A percentile compares a stretch with the other conserved stretches of the same genome.
Conservation (phyloP, 2,329 filamentous ascomycete species). For the Ceratocystis cacaofunesta region DNA sequence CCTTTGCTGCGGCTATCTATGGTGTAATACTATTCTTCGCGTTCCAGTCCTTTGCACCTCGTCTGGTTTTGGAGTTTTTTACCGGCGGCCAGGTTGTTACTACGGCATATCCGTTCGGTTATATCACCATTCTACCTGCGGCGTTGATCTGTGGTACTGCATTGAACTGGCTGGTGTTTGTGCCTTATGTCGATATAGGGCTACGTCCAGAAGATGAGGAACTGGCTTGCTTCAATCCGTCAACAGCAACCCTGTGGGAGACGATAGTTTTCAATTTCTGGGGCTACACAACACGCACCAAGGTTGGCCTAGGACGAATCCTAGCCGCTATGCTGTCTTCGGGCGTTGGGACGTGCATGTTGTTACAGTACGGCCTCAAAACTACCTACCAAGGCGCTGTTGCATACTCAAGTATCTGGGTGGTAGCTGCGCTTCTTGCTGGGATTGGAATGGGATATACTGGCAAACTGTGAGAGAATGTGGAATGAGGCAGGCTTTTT, state of each 20-base stretch:
- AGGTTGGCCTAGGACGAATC: slow-evolving; percentile 51
- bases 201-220: slow-evolving; percentile 34
- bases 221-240: slow-evolving; percentile 44
- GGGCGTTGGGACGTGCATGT: slow-evolving; percentile 44
- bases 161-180: slow-evolving; percentile 64
- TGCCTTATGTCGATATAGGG: slow-evolving; percentile 43
- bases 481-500: no score
- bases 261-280: slow-evolving; percentile 60
- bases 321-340: slow-evolving; percentile 42
- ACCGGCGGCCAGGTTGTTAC: slow-evolving; percentile 53
- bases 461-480: slow-evolving; percentile 23
- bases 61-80: slow-evolving; percentile 61
- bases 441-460: slow-evolving; percentile 41
- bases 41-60: slow-evolving; percentile 55
- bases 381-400: slow-evolving; percentile 59
- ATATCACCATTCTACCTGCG: slow-evolving; percentile 45
- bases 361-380: slow-evolving; percentile 50
- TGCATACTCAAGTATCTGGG: slow-evolving; percentile 63
- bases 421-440: slow-evolving; percentile 44
- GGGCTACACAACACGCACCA: slow-evolving; percentile 49
- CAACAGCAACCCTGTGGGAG: slow-evolving; percentile 48
- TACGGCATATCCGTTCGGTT: slow-evolving; percentile 49
- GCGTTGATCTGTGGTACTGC: slow-evolving; percentile 49
- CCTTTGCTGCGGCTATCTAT: slow-evolving; percentile 61
- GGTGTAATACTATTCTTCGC: slow-evolving; percentile 55